Evolutionary conservation across 805 yeast genomes (phyloP).

Genomic region (Candida vaughaniae): DNA sequence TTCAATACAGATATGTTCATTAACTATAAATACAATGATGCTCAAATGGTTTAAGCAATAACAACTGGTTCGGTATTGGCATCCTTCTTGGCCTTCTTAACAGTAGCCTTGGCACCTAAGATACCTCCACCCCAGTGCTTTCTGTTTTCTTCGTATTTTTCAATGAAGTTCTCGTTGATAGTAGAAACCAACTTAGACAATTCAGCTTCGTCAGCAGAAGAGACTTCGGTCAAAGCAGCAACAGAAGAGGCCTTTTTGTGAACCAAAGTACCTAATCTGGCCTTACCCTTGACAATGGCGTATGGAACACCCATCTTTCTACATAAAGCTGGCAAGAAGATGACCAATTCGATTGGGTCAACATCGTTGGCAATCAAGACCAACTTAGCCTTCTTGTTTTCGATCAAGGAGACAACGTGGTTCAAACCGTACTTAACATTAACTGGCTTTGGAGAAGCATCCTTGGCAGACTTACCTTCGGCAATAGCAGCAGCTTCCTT

Average conservation of each 20-base stretch:
- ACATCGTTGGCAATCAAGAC: conserved; percentile 98
- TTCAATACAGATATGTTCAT: background rate
- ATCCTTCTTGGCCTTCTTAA: conserved; percentile 67
- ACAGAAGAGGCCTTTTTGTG: conserved; percentile 98
- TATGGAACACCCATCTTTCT: conserved; percentile 99
- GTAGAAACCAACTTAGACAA: conserved; percentile 91
- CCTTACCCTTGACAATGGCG: conserved; percentile 74
- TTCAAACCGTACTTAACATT: conserved; percentile 97
- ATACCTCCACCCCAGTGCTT: conserved; percentile 99
- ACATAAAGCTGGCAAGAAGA: conserved; percentile 97
- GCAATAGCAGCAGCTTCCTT: conserved; percentile 99
- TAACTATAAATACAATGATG: conserved; percentile 12
- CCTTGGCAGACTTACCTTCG: conserved; percentile 96
- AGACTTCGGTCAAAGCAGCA: conserved; percentile 95
- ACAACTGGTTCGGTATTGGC: conserved; percentile 25
- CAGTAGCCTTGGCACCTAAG: conserved; percentile 90
- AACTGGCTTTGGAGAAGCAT: conserved; percentile 94
- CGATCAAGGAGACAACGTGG: conserved; percentile 96
- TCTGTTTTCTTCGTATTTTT: conserved; percentile 93
- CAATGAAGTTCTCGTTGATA: conserved; percentile 88
- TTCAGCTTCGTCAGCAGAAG: conserved; percentile 91
- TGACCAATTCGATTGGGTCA: conserved; percentile 97
- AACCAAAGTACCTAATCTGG: conserved; percentile 92
- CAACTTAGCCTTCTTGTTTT: conserved; percentile 97
- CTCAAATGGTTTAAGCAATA: conserved; percentile 5